Evolutionary conservation across 805 yeast genomes (phyloP), one percentile per base, ranked within the genome.

Genomic region (Candida nanaspora): DNA sequence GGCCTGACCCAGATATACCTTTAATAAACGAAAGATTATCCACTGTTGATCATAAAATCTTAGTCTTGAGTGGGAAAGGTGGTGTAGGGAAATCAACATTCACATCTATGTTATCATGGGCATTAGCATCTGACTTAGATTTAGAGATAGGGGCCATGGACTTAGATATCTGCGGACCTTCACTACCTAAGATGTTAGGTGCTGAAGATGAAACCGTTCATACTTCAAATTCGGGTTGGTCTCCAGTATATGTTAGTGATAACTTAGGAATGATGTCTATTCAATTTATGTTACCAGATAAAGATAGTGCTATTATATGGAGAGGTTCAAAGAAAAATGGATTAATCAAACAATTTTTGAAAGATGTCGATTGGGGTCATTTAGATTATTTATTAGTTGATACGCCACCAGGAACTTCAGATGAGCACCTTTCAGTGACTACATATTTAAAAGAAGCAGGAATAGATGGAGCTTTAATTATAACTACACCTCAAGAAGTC

Each of bases 401-500:
- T 55, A 93, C 99, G 0, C 99, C 98, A 0, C 99, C 99, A 0
- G 98, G 99, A 0, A 93, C 99, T 0, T 83, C 96, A 0, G 99
- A 93, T 62, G 99, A 93, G 59, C 99, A 93, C 62, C 71, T 93
- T 33, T 81, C 95, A 7, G 89, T 93, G 26, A 86, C 89, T 26
- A 80, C 85, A 39, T 89, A 86, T 55, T 67, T 93, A 74, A 84
- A 86, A 52, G 95, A 86, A 28, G 78, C 83, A 4, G 96, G 96
- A 0, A 80, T 93, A 2, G 97, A 91, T 57, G 99, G 99, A 1
- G 98, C 98, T 0, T 68, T 93, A 25, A 74, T 93, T 2, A 93
- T 93, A 28, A 91, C 98, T 0, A 93, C 98, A 0, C 98, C 99
- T 0, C 99, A 93, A 62, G 99, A 93, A 59, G 98, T 91, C 18